Conservation (phyloP, 2,329 filamentous ascomycete genomes). For the Chalaropsis ovoidea region DNA sequence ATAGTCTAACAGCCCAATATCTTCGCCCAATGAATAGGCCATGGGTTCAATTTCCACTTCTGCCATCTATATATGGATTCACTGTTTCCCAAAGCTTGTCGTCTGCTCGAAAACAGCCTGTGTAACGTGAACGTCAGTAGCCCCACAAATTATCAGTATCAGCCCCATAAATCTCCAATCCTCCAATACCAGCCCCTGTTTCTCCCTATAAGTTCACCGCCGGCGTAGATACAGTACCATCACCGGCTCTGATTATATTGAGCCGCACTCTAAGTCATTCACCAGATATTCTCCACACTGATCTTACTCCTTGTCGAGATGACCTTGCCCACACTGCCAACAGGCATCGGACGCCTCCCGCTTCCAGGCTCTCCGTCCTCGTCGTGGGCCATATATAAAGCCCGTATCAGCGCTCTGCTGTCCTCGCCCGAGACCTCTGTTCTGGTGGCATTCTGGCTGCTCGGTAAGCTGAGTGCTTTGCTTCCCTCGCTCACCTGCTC, state of each 20-base stretch:
- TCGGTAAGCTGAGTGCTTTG: constrained; percentile 49
- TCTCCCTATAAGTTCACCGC: constrained; percentile 1
- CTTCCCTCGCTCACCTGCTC: too few species aligned
- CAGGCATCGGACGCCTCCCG: constrained; percentile 38
- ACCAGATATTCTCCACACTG: not conserved
- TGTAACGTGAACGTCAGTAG: not conserved
- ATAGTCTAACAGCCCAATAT: too few species aligned
- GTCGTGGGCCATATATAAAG: constrained; percentile 64
- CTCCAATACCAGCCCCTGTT: not conserved
- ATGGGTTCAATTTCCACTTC: too few species aligned
- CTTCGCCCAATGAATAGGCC: too few species aligned
- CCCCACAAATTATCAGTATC: constrained; percentile 1
- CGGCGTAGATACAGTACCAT: not conserved
- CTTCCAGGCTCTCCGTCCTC: constrained; percentile 50
- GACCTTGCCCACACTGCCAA: not conserved
- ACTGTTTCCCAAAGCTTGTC: too few species aligned
- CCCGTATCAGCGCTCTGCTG: constrained; percentile 54
- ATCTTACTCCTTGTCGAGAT: not conserved
- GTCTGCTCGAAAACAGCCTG: not conserved
- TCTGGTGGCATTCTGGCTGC: constrained; percentile 79
- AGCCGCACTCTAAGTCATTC: not conserved
- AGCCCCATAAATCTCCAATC: not conserved
- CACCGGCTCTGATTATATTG: not conserved
- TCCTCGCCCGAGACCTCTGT: constrained; percentile 60
- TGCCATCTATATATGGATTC: too few species aligned